phyloP scores from a whole-genome alignment of 306 rosid species.

The Begonia peltatifolia region DNA sequence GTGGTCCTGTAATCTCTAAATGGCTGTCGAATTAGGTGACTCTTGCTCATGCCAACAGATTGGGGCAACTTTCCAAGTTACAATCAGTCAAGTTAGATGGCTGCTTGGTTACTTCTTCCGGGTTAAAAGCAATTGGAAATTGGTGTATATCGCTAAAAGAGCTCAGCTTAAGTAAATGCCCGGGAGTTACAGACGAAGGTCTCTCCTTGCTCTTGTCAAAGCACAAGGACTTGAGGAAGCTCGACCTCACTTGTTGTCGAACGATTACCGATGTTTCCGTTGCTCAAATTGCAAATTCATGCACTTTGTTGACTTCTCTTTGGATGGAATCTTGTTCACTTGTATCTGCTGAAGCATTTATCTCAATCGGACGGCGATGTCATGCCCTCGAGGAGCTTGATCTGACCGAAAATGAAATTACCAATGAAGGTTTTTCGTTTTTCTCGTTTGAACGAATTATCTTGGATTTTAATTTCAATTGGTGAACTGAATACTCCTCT shows the following conservation, averaged over 20 bases:
- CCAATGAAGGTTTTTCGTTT: slow-evolving; percentile 35
- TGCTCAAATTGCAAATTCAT: slow-evolving; percentile 33
- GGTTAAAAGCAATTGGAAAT: slow-evolving; percentile 30
- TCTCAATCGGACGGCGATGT: slow-evolving; percentile 38
- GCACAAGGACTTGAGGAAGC: slow-evolving; percentile 33
- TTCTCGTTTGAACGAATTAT: background rate
- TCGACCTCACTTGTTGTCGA: slow-evolving; percentile 51
- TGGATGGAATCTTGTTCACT: slow-evolving; percentile 54
- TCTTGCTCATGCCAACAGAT: slow-evolving; percentile 38
- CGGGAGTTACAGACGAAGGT: slow-evolving; percentile 38
- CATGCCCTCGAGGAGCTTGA: slow-evolving; percentile 48
- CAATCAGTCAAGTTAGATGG: slow-evolving; percentile 42
- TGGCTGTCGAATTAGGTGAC: slow-evolving; percentile 27
- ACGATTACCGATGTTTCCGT: slow-evolving; percentile 38
- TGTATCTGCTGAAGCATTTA: slow-evolving; percentile 41
- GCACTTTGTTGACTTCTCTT: slow-evolving; percentile 41
- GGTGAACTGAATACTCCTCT: slow-evolving; percentile 1
- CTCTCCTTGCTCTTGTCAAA: slow-evolving; percentile 29
- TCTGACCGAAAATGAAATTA: slow-evolving; percentile 48
- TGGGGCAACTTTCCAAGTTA: slow-evolving; percentile 24
- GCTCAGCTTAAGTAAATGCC: slow-evolving; percentile 53
- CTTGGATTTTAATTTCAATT: background rate
- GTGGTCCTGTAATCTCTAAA: slow-evolving; percentile 3
- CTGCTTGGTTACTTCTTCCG: slow-evolving; percentile 34
- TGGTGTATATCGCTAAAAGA: slow-evolving; percentile 40